A percentile compares a stretch with the other conserved stretches of the same genome.
Evolutionary conservation across 2,329 filamentous ascomycete genomes (phyloP).

Genomic region (Paraphaeosphaeria sporulosa): DNA sequence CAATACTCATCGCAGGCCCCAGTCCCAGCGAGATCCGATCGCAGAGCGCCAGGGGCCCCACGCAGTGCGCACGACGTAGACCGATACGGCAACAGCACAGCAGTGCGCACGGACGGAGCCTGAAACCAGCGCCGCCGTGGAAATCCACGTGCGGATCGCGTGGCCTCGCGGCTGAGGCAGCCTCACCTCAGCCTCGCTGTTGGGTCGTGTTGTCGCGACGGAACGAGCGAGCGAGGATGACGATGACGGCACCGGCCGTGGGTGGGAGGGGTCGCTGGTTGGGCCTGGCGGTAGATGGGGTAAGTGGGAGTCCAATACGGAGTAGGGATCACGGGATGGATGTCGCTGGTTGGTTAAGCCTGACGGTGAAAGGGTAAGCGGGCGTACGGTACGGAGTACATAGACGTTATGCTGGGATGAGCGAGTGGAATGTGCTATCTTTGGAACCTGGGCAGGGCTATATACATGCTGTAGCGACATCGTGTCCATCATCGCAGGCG

Average conservation of each 20-base stretch:
- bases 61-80: not conserved
- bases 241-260: conserved; percentile 1
- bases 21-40: not conserved
- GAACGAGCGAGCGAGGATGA: not conserved
- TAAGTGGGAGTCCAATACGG: not conserved
- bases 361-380: not conserved
- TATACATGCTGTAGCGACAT: not conserved
- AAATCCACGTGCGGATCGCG: conserved; percentile 11
- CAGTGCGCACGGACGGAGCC: not conserved
- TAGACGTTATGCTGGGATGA: not conserved
- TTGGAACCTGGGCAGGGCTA: not conserved
- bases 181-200: conserved; percentile 13
- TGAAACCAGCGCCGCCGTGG: conserved; percentile 4
- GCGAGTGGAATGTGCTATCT: not conserved
- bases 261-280: not conserved
- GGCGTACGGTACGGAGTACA: not conserved
- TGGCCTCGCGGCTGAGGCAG: conserved; percentile 11
- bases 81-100: not conserved
- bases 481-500: not conserved
- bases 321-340: no score
- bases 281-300: not conserved
- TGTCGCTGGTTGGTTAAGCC: not conserved
- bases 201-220: not conserved
- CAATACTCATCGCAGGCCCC: conserved; percentile 6
- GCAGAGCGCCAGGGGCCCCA: not conserved